Evolutionary conservation across 2,329 filamentous ascomycete species (phyloP), one percentile per base, ranked within the genome.

Genomic region (Calcarisporium arbuscula): DNA sequence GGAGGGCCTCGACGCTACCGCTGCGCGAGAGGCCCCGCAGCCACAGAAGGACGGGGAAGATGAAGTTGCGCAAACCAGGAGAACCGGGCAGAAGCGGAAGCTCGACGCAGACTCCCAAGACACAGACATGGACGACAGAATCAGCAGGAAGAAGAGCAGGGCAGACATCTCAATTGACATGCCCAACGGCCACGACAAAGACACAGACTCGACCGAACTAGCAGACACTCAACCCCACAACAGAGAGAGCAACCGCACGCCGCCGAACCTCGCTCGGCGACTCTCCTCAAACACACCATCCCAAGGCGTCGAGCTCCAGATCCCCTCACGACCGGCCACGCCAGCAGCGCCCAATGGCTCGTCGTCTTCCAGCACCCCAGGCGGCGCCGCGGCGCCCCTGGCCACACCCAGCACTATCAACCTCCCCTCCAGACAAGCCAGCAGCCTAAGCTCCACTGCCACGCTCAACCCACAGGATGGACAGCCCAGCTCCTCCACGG

Each of bases 261-360:
- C 38, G 4, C 33, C 41, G 29, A 42, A n/a, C n/a, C n/a, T n/a
- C n/a, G n/a, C n/a, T n/a, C n/a, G n/a, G n/a, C n/a, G n/a, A n/a
- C n/a, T n/a, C n/a, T n/a, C n/a, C n/a, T 77, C 73, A 2, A 61
- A 62, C 9, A 72, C 72, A 5, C 74, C 71, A 0, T 63, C 62
- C 1, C 66, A 74, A 21, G 75, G 72, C 39, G 60, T 77, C 32
- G 76, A 80, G 56, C 67, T 81, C 23, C 68, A 74, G 46, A 80
- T 82, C 30, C 75, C 77, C 10, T 80, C 77, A 2, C 64, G 77
- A 23, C 77, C 77, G 3, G 76, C 77, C 4, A 81, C 77, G 4
- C 77, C 77, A 19, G 61, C 65, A 8, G 53, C 60, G 22, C 54
- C 64, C 10, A 53, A 59, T 21, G 54, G 57, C 6, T 62, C 65